Base-by-base conservation (phyloP, 2,329 filamentous ascomycete genomes). In the Botrytis squamosa region DNA sequence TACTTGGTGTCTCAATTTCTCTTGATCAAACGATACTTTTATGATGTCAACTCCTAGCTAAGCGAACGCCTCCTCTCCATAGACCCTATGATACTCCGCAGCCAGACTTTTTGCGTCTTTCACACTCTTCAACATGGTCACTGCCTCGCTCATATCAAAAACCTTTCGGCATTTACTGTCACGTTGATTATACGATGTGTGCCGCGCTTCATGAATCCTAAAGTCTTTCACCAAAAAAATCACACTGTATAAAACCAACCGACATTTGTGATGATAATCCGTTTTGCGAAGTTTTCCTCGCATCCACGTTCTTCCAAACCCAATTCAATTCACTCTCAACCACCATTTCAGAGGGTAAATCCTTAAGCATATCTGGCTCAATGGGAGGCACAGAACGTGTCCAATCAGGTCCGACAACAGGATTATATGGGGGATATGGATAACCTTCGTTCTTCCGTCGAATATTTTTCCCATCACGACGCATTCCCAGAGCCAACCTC, bases 51-150 rank as follows among this genome's bases (percentile, higher is more conserved):
- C 59, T 40, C 22, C 4, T 25, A 1, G 25, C 3, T 16, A 71
- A 65, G 42, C 40, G 40, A 65, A 71, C 6, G 33, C 42, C 25
- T 71, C 40, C n/a, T 71, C 70, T 49, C 62, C 62, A 44, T 71
- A 52, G 1, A 38, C 20, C 12, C 62, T 42, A 2, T 57, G 59
- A 33, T 33, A 71, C 22, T 71, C 33, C 10, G 10, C 59, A 38
- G 70, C 49, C 55, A 72, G 38, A 7, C 38, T n/a, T 25, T 59
- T 72, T n/a, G 6, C n/a, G 20, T 67, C n/a, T n/a, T 63, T 72
- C 38, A 72, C 22, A 63, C 18, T 38, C 46, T 33, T 67, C 33
- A 68, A 46, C 46, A 67, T 46, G 40, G 46, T 42, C 62, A 67
- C 49, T 18, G 62, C 70, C 8, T 72, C 70, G 10, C 40, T 63